Percentiles rank a stretch among this genome's conserved stretches.
Conservation (phyloP, 495 filamentous ascomycete genomes). For the Penicillium herquei region DNA sequence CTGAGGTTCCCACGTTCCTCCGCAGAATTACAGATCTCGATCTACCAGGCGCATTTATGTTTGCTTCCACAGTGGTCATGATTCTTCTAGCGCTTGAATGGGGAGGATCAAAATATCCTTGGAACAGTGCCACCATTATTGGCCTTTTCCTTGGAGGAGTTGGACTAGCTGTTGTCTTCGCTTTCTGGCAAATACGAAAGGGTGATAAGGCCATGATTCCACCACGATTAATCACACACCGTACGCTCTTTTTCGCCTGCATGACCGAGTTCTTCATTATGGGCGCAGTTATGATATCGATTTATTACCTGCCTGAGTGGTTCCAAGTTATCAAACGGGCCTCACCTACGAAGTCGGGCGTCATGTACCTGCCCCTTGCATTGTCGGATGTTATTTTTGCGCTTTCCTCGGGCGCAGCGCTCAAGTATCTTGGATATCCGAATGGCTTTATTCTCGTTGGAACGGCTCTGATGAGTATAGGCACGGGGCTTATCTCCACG, state of each 20-base stretch:
- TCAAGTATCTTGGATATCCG: conserved; percentile 7
- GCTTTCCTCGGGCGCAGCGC: not conserved
- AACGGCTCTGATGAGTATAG: conserved; percentile 8
- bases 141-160: conserved; percentile 21
- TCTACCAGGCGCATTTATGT: conserved; percentile 42
- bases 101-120: conserved; percentile 16
- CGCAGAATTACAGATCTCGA: conserved; percentile 24
- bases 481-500: conserved; percentile 8
- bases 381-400: conserved; percentile 9
- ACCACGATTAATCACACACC: conserved; percentile 2
- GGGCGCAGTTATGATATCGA: conserved; percentile 22
- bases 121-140: conserved; percentile 15
- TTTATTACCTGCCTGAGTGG: conserved; percentile 36
- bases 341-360: conserved; percentile 25
- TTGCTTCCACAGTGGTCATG: conserved; percentile 38
- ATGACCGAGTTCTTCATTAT: conserved; percentile 13
- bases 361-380: conserved; percentile 18
- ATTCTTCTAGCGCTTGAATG: conserved; percentile 25
- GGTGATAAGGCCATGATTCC: conserved; percentile 52
- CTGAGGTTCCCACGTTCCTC: not conserved
- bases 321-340: conserved; percentile 35
- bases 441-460: conserved; percentile 6
- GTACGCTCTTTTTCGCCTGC: conserved; percentile 16
- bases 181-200: conserved; percentile 37
- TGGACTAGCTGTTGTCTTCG: conserved; percentile 23